phyloP scores from a whole-genome alignment of 2,329 filamentous ascomycete genomes.

The Westerdykella aurantiaca region DNA sequence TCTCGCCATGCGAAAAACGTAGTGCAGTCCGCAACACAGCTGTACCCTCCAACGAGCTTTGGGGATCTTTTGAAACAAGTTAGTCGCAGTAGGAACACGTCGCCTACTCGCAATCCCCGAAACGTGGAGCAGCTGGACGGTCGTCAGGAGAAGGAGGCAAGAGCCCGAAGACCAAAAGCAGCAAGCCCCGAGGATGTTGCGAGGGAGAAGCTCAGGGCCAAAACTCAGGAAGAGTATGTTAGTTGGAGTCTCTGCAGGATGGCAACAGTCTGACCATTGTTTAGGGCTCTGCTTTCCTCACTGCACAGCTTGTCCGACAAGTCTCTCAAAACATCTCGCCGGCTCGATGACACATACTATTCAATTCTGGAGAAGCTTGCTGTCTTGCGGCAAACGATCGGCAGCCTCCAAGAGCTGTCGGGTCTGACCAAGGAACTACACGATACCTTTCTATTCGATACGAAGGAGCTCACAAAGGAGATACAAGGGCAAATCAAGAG shows the following conservation, averaged over 20 bases:
- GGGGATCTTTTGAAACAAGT: slow-evolving; percentile 39
- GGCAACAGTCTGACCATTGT: slow-evolving; percentile 13
- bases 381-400: slow-evolving; percentile 58
- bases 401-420: slow-evolving; percentile 62
- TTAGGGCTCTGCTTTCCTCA: slow-evolving; percentile 37
- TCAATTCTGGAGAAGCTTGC: slow-evolving; percentile 64
- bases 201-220: slow-evolving; percentile 30
- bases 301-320: slow-evolving; percentile 50
- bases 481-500: slow-evolving; percentile 55
- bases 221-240: slow-evolving; percentile 36
- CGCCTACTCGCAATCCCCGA: slow-evolving; percentile 26
- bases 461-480: slow-evolving; percentile 55
- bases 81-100: slow-evolving; percentile 25
- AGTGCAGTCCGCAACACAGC: slow-evolving; percentile 42
- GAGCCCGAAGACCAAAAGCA: slow-evolving; percentile 17
- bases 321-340: slow-evolving; percentile 57
- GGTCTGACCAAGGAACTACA: slow-evolving; percentile 54
- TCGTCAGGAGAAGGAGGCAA: slow-evolving; percentile 6
- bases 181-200: slow-evolving; percentile 38
- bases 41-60: slow-evolving; percentile 42
- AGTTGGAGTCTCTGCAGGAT: not conserved
- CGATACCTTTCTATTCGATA: slow-evolving; percentile 55
- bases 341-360: slow-evolving; percentile 70
- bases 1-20: slow-evolving; percentile 39
- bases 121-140: slow-evolving; percentile 14